Evolutionary conservation across 108 stramenopile species (phyloP), one percentile per base, ranked within the genome.

Genomic region (Schizochytrium sp.): DNA sequence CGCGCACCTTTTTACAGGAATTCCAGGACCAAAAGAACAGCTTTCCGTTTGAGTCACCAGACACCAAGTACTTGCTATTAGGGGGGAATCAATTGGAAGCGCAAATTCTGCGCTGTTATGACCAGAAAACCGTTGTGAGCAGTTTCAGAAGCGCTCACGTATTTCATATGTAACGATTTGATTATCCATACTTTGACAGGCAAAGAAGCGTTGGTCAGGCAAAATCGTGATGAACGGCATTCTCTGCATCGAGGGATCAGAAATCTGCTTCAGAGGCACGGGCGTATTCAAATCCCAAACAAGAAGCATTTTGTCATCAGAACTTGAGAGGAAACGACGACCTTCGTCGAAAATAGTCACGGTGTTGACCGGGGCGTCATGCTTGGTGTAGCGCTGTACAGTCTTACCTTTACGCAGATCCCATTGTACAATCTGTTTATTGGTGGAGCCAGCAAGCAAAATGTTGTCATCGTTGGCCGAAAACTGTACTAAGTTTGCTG

Each of bases 201-300:
- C 94, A 58, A 97, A 92, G 92, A 92, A 98, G 57, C 92, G 90
- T 46, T 94, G 91, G 47, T 93, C 92, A 0, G 99, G 98, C 83
- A 97, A 97, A 92, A 96, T 89, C 47, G 96, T 93, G 72, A 97
- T 92, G 10, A 95, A 94, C 2, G 98, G 99, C 95, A 99, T 98
- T 72, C 97, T 95, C 91, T 99, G 98, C 98, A 99, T 98, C 53
- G 96, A 95, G 4, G 99, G 98, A 92, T 98, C 98, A n/a, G 95
- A 93, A 61, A 99, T 98, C 92, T 99, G 98, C 89, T 98, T 98
- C 90, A 99, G 96, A 28, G 99, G 99, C 4, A 99, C 99, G 12
- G 98, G 97, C 90, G 98, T 98, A 90, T 97, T 97, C 95, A 97
- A 97, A 90, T 99, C 99, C 99, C 99, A 99, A 13, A 98, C 96